A percentile compares a stretch with the other conserved stretches of the same genome.
phyloP scores from a whole-genome alignment of 129 eudicot species.

The Chrysanthemum lavandulifolium region DNA sequence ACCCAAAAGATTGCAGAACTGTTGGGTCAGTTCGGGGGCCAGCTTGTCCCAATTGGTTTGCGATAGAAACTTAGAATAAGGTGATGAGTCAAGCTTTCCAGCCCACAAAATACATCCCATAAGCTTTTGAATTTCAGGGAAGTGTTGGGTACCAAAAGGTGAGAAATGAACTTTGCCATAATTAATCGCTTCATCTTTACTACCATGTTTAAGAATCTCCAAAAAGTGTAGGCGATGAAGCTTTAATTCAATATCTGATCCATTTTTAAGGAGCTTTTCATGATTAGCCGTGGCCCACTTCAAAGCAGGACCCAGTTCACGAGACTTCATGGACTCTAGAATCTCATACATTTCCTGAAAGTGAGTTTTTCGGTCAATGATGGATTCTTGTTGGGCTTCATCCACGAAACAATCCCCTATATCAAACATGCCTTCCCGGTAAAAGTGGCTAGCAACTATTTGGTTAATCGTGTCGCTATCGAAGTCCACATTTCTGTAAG shows the following conservation, averaged over 20 bases:
- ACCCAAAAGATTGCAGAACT: constrained; percentile 67
- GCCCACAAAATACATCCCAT: constrained; percentile 83
- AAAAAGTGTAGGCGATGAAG: constrained; percentile 77
- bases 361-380: constrained; percentile 52
- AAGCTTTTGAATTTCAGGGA: constrained; percentile 82
- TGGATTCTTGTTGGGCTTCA: constrained; percentile 52
- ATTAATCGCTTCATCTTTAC: constrained; percentile 67
- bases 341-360: constrained; percentile 68
- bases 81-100: constrained; percentile 79
- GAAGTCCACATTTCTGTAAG: constrained; percentile 66
- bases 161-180: constrained; percentile 61
- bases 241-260: constrained; percentile 70
- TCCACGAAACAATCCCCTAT: constrained; percentile 71
- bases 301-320: constrained; percentile 76
- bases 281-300: constrained; percentile 67
- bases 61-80: constrained; percentile 63
- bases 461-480: constrained; percentile 65
- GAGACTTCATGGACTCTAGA: constrained; percentile 72
- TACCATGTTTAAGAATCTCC: constrained; percentile 59
- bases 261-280: constrained; percentile 58
- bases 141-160: constrained; percentile 49
- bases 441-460: constrained; percentile 77
- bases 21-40: constrained; percentile 55
- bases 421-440: constrained; percentile 74
- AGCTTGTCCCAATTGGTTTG: constrained; percentile 70